Evolutionary conservation across 768 basidiomycete genomes (phyloP).

Genomic region (Hysterangium stoloniferum): DNA sequence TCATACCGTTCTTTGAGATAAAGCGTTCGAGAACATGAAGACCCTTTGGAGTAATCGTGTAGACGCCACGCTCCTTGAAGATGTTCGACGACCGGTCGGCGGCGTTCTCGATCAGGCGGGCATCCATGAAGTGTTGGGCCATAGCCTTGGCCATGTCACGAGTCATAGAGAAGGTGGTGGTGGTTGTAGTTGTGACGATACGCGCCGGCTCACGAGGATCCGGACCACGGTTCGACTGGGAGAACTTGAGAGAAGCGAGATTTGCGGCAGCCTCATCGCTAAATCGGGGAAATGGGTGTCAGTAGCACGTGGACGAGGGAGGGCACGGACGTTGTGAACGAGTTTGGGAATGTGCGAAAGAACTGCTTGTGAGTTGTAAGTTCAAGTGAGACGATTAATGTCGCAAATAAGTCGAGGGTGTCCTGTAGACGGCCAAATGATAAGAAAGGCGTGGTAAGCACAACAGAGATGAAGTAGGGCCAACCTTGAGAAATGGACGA

Average conservation of each 20-base stretch:
- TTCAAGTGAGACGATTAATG: conserved; percentile 88
- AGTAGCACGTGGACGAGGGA: conserved; percentile 4
- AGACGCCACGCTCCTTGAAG: conserved; percentile 98
- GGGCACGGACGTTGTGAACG: conserved; percentile 82
- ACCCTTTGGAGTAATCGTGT: conserved; percentile 93
- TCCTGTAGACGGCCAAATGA: conserved; percentile 48
- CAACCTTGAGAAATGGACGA: conserved; percentile 86
- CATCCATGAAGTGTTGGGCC: conserved; percentile 99
- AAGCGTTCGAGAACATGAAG: conserved; percentile 99
- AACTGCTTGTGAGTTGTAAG: conserved; percentile 89
- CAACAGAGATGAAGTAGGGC: conserved; percentile 16
- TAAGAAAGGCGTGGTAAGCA: conserved; percentile 9
- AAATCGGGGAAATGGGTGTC: conserved; percentile 13
- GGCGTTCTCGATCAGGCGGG: conserved; percentile 94
- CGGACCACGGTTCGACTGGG: conserved; percentile 96
- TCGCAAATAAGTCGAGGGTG: conserved; percentile 96
- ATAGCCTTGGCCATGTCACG: conserved; percentile 99
- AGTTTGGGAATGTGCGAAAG: conserved; percentile 90
- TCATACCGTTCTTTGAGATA: conserved; percentile 98
- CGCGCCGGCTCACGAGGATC: conserved; percentile 97
- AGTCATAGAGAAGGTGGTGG: conserved; percentile 99
- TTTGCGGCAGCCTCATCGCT: conserved; percentile 95
- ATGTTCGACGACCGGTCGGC: conserved; percentile 79
- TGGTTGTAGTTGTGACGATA: conserved; percentile 98
- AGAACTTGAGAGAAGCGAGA: conserved; percentile 92